Evolutionary conservation across 805 yeast species (phyloP), one percentile per base, ranked within the genome.

Genomic region (Candida chilensis): DNA sequence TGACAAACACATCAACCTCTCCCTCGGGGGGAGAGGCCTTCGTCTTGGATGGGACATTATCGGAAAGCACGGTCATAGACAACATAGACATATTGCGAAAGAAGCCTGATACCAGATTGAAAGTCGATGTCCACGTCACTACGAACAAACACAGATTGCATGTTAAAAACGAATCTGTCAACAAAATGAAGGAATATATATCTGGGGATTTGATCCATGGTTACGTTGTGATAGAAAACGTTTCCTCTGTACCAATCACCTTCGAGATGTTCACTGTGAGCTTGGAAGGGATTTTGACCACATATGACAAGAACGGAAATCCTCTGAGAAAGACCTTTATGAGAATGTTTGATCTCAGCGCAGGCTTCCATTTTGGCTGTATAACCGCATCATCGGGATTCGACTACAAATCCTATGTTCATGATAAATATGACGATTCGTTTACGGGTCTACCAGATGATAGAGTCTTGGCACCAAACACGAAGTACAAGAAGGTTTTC

Each of bases 121-220:
- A n/a, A n/a, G n/a, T n/a, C n/a, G n/a, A n/a, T n/a, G n/a, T n/a
- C n/a, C n/a, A n/a, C n/a, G n/a, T n/a, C n/a, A n/a, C n/a, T n/a
- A n/a, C n/a, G n/a, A n/a, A n/a, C n/a, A n/a, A n/a, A n/a, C n/a
- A n/a, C n/a, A n/a, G n/a, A n/a, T n/a, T n/a, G n/a, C n/a, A n/a
- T n/a, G n/a, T n/a, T n/a, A n/a, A n/a, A n/a, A n/a, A n/a, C n/a
- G n/a, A n/a, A n/a, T n/a, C n/a, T n/a, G n/a, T n/a, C n/a, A n/a
- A n/a, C n/a, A n/a, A n/a, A n/a, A n/a, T 69, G 17, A 60, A 62
- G 34, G 83, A 76, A 45, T 80, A 70, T 44, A 71, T 71, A 13
- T 76, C 78, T 9, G 85, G 85, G n/a, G 87, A 79, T 44, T 60
- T 61, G 14, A 58, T 80, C 10, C 66, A 71, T 42, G 90, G 90